A percentile compares a stretch with the other conserved stretches of the same genome.
Conservation (phyloP, 2,329 filamentous ascomycete species). For the Sporothrix globosa region DNA sequence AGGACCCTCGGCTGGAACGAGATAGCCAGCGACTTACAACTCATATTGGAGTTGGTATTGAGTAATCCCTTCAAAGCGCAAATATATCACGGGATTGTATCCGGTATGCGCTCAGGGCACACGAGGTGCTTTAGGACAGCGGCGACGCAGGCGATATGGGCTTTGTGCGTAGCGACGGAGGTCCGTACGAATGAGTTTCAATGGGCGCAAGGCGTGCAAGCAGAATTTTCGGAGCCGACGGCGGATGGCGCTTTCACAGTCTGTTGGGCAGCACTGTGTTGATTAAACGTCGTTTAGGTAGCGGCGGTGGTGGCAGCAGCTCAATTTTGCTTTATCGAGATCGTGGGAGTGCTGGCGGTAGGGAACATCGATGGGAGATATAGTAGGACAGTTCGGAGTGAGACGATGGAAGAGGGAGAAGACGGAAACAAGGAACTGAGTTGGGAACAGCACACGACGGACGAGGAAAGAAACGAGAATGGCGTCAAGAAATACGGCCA, state of each 20-base stretch:
- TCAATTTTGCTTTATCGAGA: not conserved
- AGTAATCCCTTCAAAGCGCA: not conserved
- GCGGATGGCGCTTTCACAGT: too few species aligned
- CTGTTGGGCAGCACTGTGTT: constrained; percentile 10
- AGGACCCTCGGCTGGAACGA: not conserved
- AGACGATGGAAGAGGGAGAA: not conserved
- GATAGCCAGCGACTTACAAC: constrained; percentile 31
- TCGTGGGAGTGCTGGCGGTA: not conserved
- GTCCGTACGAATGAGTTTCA: not conserved
- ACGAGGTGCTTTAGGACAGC: not conserved
- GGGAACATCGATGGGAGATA: too few species aligned
- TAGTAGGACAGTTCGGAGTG: too few species aligned
- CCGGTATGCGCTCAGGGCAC: not conserved
- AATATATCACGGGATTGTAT: not conserved
- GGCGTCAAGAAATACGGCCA: not conserved
- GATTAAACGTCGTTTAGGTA: not conserved
- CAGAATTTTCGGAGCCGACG: not conserved
- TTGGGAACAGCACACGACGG: not conserved
- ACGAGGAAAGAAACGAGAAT: not conserved
- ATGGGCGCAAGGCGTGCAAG: not conserved
- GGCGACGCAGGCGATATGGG: not conserved
- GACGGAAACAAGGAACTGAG: not conserved
- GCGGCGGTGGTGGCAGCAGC: not conserved
- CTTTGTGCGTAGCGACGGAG: not conserved
- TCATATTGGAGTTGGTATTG: constrained; percentile 30